These are phyloP conservation scores for Neurospora sp. DNA, from an alignment of 2,329 filamentous ascomycete genomes.

Conservation along the genomic window DNA sequence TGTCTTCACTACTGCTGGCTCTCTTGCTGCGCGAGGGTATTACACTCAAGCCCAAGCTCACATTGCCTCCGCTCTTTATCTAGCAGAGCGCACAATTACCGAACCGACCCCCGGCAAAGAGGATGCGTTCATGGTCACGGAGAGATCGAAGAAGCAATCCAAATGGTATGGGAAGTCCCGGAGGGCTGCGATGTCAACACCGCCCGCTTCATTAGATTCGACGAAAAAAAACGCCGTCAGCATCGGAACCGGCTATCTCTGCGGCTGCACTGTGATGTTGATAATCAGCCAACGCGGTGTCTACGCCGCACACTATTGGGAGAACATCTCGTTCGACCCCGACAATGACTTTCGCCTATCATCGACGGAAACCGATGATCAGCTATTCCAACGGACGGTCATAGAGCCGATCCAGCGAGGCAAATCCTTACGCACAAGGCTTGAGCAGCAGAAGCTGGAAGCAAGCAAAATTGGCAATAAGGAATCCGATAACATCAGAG, in stretches of 20 bases:
- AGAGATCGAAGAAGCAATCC: not conserved
- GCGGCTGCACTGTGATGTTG: not conserved
- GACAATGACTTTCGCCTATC: too few species aligned
- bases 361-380: not conserved
- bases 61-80: too few species aligned
- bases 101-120: not conserved
- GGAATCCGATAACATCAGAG: too few species aligned
- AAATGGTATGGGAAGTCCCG: not conserved
- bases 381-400: not conserved
- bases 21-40: not conserved
- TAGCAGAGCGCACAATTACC: not conserved
- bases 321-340: not conserved
- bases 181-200: not conserved
- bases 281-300: not conserved
- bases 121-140: fast-evolving
- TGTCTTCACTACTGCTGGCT: not conserved
- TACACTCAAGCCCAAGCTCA: not conserved
- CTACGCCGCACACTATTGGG: not conserved
- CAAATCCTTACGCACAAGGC: too few species aligned
- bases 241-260: not conserved
- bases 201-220: not conserved
- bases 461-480: too few species aligned
- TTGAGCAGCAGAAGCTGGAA: too few species aligned
- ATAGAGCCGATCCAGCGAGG: not conserved
- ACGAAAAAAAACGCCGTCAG: not conserved